Evolutionary conservation across 352 stramenopile species (phyloP), one percentile per base, ranked within the genome.

Genomic region (Globisporangium carolinianum): DNA sequence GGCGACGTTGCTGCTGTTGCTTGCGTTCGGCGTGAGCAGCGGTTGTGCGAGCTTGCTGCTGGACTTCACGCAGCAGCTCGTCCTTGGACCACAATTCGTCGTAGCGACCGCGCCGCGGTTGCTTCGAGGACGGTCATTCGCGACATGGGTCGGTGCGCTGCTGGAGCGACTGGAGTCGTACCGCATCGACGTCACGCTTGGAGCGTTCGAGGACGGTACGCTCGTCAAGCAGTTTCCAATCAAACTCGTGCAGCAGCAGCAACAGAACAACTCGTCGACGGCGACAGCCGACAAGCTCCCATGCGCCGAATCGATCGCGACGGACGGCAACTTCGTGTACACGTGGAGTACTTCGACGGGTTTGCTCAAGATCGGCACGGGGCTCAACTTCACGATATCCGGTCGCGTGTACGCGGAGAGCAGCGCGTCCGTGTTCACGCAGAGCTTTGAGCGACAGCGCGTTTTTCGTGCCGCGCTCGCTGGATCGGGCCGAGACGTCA

Each of bases 301-400:
- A 9, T 24, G 51, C 18, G n/a, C 51, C 3, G 46, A 65, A 51
- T 69, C 73, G 5, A 72, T 90, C 37, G 66, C 81, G 0, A 84
- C 72, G 0, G 76, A 90, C 58, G 81, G 80, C n/a, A 89, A 42
- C 32, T 91, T 81, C 58, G 42, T 84, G 9, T 92, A 87, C 54
- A 71, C 60, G 8, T 92, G 81, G 79, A 79, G 62, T 57, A 36
- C 67, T 10, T 47, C 46, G 1, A 66, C 65, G 6, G 80, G 80
- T 0, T 53, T 92, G 3, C 54, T 60, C 36, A 92, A 89, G 61
- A 67, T 92, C 51, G 83, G 83, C n/a, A 87, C 75, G 0, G 83
- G 83, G 1, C 51, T 71, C 14, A 86, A 91, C 51, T 88, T 86
- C 47, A 89, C 77, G 43, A 76, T 91, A 18, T 71, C 75, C 36